phyloP scores from a whole-genome alignment of 1,284 basidiomycete genomes.

The Wallemia mellicola region DNA sequence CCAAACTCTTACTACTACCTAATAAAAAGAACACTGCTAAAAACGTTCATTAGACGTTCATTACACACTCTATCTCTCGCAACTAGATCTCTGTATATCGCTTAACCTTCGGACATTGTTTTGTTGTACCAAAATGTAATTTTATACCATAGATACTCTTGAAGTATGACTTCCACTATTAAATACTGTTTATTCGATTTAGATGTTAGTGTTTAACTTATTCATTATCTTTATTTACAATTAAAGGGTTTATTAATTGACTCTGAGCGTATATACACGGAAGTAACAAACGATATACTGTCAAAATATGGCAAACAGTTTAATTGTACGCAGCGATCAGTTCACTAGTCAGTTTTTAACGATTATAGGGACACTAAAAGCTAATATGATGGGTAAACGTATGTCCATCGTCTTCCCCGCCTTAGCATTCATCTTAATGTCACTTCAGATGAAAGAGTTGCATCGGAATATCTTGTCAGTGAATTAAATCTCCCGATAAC shows the following conservation, averaged over 20 bases:
- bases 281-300: conserved; percentile 45
- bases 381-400: conserved; percentile 55
- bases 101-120: too few species aligned
- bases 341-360: background rate
- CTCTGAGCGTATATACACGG: conserved; percentile 37
- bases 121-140: too few species aligned
- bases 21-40: too few species aligned
- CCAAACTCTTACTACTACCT: too few species aligned
- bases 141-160: too few species aligned
- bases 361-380: conserved; percentile 31
- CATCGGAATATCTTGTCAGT: conserved; percentile 32
- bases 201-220: conserved; percentile 26
- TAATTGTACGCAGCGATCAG: conserved; percentile 24
- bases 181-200: conserved; percentile 26
- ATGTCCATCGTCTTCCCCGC: conserved; percentile 10
- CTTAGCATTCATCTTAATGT: background rate
- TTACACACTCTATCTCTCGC: too few species aligned
- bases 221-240: conserved; percentile 11
- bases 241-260: conserved; percentile 14
- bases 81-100: too few species aligned
- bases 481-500: conserved; percentile 38
- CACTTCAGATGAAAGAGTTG: conserved; percentile 28
- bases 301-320: conserved; percentile 36
- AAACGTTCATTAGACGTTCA: too few species aligned
- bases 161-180: too few species aligned